These are phyloP conservation scores for Tuctoria greenei DNA, from an alignment of 176 grass and related monocot genomes.

Conservation along the genomic window DNA sequence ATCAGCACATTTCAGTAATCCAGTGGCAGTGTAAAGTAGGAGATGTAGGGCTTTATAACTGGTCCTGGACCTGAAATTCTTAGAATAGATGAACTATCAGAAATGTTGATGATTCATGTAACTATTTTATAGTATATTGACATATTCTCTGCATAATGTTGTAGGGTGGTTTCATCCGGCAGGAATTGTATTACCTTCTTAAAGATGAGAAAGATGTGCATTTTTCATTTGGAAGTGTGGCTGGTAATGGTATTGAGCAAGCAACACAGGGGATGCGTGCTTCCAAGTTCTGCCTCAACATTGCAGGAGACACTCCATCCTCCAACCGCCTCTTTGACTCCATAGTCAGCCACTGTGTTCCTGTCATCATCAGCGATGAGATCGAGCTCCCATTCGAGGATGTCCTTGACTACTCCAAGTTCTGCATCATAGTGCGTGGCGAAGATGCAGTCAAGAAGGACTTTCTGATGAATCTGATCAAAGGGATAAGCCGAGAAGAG, in stretches of 20 bases:
- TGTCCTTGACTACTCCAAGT: conserved; percentile 62
- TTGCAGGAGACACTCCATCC: conserved; percentile 66
- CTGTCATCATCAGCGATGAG: conserved; percentile 60
- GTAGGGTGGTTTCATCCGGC: conserved; percentile 62
- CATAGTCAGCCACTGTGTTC: conserved; percentile 67
- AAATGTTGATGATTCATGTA: conserved; percentile 13
- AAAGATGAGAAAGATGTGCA: conserved; percentile 70
- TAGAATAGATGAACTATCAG: neutral
- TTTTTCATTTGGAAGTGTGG: conserved; percentile 68
- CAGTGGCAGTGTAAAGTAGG: too few relatives aligned
- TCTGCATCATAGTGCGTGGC: conserved; percentile 51
- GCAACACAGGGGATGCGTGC: conserved; percentile 50
- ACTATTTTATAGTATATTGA: conserved; percentile 9
- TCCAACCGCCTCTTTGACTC: conserved; percentile 68
- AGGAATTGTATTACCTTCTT: conserved; percentile 71
- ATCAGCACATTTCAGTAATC: neutral
- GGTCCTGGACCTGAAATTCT: neutral
- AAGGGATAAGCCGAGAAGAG: conserved; percentile 49
- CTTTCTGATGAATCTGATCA: conserved; percentile 60
- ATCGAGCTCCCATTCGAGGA: conserved; percentile 75
- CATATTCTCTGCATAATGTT: conserved; percentile 9
- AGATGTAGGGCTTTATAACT: neutral
- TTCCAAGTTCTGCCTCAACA: conserved; percentile 69
- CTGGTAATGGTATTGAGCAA: conserved; percentile 51
- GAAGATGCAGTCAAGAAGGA: conserved; percentile 54